Evolutionary conservation across 805 yeast genomes (phyloP), one percentile per base, ranked within the genome.

Genomic region (Starmerella bacillaris): DNA sequence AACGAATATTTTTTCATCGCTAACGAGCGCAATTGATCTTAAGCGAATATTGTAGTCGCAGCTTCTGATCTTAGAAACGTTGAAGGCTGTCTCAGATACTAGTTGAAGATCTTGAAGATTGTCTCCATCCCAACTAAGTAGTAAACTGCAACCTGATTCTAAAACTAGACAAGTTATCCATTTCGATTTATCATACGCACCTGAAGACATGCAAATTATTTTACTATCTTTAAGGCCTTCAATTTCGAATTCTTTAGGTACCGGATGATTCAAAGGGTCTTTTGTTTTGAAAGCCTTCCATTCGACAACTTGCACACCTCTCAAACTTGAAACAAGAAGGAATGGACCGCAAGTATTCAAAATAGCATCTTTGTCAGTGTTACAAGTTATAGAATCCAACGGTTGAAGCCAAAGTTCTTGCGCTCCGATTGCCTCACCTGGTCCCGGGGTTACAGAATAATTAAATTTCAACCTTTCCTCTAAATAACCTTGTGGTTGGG

Each of bases 21-120:
- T 18, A 8, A 58, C 62, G 8, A 64, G 50, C 18, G 63, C 62
- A 4, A 63, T 50, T 21, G 60, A 41, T 33, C 63, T 59, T 41
- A 62, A 60, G 12, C 59, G 47, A 12, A 59, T 55, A 37, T 66
- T 67, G 19, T 64, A 56, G 12, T 59, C 52, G 29, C n/a, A 15
- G 29, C 29, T 14, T 11, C 18, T 11, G 14, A 26, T 11, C 9
- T 18, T 18, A 12, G 18, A 14, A 11, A 5, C 14, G 14, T 15
- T 18, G 16, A 26, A 5, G 14, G 6, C 7, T 18, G 8, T 7
- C 29, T 26, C 29, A 7, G 7, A 7, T 5, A 18, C 29, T 15
- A 26, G 14, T 11, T 26, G 18, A 7, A 26, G 14, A 11, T 8
- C 14, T 8, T 26, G 18, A 5, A 26, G 14, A 5, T 6, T 5